Base-by-base conservation (phyloP, 805 yeast genomes). In the Yarrowia sp. region DNA sequence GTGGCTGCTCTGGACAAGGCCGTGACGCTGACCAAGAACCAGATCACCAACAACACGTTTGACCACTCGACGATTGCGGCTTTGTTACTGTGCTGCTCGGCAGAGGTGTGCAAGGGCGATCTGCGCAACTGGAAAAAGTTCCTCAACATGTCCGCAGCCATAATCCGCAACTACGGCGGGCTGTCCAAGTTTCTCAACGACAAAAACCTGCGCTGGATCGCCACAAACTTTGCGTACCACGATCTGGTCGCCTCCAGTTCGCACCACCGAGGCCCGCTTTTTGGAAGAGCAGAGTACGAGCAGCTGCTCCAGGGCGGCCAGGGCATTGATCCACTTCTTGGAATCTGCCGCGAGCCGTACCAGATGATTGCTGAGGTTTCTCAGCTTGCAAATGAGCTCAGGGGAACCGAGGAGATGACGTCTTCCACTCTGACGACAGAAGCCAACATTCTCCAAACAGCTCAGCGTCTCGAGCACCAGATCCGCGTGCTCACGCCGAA, bases 91-190 rank as follows among this genome's bases (percentile, higher is more conserved):
- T 76, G 88, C 56, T 82, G 88, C 66, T 90, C 87, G n/a, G 92
- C 89, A 0, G 91, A 88, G 69, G 87, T 89, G 60, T 88, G 93
- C 73, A 81, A 84, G 65, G 96, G 96, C 7, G 96, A 89, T 71
- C 90, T 87, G 33, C 79, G 79, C 35, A 82, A 84, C 68, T 89
- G 96, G 96, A 81, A 86, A 2, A 77, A 81, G 25, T 82, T 85
- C 67, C 75, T 89, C 62, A 78, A 79, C 41, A 80, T 84, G 79
- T 90, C 91, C 1, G 85, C 89, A 46, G 80, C 81, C 62, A 74
- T 88, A 25, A 80, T 89, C 36, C 75, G 78, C 62, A 71, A 77
- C 60, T 79, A 84, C 64, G 93, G 92, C 13, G 93, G 93, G 0
- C 72, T 86, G 18, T 70, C 72, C 42, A 73, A 72, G 39, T 78